phyloP scores from a whole-genome alignment of 768 basidiomycete species.

The Dacryopinax primogenitus region DNA sequence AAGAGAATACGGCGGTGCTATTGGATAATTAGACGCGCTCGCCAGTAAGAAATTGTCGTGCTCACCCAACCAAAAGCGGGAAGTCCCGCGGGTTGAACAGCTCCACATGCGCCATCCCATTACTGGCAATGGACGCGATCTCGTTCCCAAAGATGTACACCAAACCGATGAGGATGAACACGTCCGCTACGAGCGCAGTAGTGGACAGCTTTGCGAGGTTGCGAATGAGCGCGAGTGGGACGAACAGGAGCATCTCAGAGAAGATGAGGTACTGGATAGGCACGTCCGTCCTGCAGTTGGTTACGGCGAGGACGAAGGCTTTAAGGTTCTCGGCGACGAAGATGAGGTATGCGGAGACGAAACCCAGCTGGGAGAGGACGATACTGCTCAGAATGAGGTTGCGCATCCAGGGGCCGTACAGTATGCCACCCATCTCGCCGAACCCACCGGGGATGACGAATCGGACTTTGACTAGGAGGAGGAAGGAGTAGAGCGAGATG shows the following conservation, averaged over 20 bases:
- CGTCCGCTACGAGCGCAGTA: conserved; percentile 86
- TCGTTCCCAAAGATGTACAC: conserved; percentile 85
- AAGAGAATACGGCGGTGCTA: conserved; percentile 95
- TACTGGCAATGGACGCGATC: conserved; percentile 45
- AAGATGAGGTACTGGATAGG: conserved; percentile 67
- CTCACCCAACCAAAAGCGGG: conserved; percentile 81
- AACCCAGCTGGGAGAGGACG: conserved; percentile 77
- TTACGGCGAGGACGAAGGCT: conserved; percentile 72
- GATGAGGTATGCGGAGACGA: conserved; percentile 83
- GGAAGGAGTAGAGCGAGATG: conserved; percentile 85
- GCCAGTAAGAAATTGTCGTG: conserved; percentile 9
- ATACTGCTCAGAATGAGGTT: conserved; percentile 78
- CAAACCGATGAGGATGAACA: conserved; percentile 80
- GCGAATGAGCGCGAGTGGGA: conserved; percentile 78
- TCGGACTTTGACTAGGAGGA: conserved; percentile 78
- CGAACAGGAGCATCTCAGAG: conserved; percentile 69
- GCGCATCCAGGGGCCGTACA: conserved; percentile 92
- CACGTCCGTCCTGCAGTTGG: conserved; percentile 54
- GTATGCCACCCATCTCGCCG: conserved; percentile 85
- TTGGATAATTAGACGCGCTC: neutral
- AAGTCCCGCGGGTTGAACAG: conserved; percentile 84
- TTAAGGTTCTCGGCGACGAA: conserved; percentile 89
- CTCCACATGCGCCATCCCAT: conserved; percentile 66
- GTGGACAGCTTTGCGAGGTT: conserved; percentile 91
- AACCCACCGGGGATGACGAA: conserved; percentile 84